Base-by-base conservation (phyloP, 257 asterid genomes). In the Capsicum pubescens region DNA sequence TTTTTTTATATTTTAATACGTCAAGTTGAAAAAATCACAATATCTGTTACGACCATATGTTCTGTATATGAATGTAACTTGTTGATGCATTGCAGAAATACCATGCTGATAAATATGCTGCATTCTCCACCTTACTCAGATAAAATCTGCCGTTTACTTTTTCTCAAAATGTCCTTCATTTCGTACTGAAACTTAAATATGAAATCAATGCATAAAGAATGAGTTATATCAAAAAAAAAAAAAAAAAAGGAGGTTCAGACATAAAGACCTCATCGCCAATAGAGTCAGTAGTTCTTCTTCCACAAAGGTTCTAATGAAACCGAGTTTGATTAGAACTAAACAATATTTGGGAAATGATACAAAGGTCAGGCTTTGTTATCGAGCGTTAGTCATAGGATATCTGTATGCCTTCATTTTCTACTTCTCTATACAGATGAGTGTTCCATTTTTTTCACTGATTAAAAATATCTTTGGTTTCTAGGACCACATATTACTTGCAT, bases 301-400 rank as follows among this genome's bases (percentile, higher is more conserved):
- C 97, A 79, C 61, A 89, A 88, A 86, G 79, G 68, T 89, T 86
- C 85, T 78, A 92, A 84, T 87, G 88, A 64, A 83, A 83, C 57
- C 72, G 84, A 81, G 94, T 90, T 81, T 87, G 87, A 87, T 2
- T 64, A 86, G 94, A 93, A 87, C 80, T 90, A 84, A 84, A 48
- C 82, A 89, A 90, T 39, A 55, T 63, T 86, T 80, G 89, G 87
- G 80, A 82, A 82, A 39, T 13, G 21, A 89, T 71, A 48, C 58
- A 56, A 88, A 87, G 84, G 92, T 93, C 77, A 70, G 95, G 94
- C 15, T 88, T 91, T 68, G 55, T 91, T 5, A 85, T 89, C 55
- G 92, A 87, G 60, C 4, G 9, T 32, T 32, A 26, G 39, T 9
- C 39, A 61, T 19, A 61, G 68, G 21, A 61, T 19, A 19, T 61